Evolutionary conservation across 2,329 filamentous ascomycete species (phyloP), one percentile per base, ranked within the genome.

Genomic region (Trichoderma breve): DNA sequence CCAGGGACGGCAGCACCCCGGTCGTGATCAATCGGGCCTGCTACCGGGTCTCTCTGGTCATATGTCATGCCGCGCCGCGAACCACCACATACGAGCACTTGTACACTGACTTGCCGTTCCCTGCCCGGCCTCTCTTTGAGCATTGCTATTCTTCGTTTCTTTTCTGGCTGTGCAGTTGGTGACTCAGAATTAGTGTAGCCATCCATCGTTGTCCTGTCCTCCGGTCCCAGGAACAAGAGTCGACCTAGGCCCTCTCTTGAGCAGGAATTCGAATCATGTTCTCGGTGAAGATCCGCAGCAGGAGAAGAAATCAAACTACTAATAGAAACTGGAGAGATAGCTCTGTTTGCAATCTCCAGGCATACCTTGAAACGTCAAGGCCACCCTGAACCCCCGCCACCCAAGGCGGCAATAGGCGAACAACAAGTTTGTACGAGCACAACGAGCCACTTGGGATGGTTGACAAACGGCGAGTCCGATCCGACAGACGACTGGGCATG

Each of bases 1-100:
- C 70, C 64, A 72, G 71, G 71, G 66, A 62, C 55, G 71, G 71
- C 66, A 64, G n/a, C 71, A 63, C 65, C 71, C 68, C 68, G 26
- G 68, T 62, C 71, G 55, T 71, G 68, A 66, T 73, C 71, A 73
- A 73, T 73, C 71, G 71, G 71, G 68, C 71, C 71, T 73, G 71
- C 68, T 73, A 36, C 71, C 71, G 68, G 71, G 67, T 55, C 71
- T 70, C 71, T 61, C 71, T 57, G 68, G 70, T 71, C 70, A 68
- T 71, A 71, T 72, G 71, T 71, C 67, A 66, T 72, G 71, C 67
- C 62, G 71, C 68, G 68, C 67, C 61, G 71, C 68, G 71, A 73
- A 73, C 71, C 67, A 71, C 68, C 26, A 51, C 60, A 47, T 47
- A 39, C 53, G 21, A 11, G 21, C 63, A 53, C 47, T 36, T 34